A percentile compares a stretch with the other conserved stretches of the same genome.
phyloP scores from a whole-genome alignment of 1,139 yeast genomes.

The Candida sanyaensis region DNA sequence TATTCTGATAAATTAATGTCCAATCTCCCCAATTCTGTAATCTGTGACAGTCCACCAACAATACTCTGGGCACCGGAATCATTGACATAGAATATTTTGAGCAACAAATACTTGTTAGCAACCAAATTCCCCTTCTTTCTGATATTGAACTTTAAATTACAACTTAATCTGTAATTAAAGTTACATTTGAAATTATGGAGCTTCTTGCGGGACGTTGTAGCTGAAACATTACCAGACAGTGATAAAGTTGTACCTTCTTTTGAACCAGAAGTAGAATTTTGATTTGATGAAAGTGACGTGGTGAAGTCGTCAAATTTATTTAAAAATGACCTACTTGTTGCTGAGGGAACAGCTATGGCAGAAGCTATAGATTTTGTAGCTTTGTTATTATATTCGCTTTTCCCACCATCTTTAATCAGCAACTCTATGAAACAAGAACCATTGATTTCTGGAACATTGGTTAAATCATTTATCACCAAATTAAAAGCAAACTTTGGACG shows the following conservation, averaged over 20 bases:
- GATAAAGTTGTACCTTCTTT: slow-evolving; percentile 6
- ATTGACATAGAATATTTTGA: slow-evolving; percentile 42
- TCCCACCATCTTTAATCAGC: slow-evolving; percentile 32
- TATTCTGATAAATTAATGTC: slow-evolving; percentile 75
- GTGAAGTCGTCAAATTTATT: slow-evolving; percentile 13
- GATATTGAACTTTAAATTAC: slow-evolving; percentile 43
- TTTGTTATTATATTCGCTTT: not conserved
- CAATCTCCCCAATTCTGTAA: slow-evolving; percentile 60
- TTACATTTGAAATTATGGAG: slow-evolving; percentile 46
- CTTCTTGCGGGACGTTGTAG: slow-evolving; percentile 35
- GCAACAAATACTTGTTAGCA: slow-evolving; percentile 36
- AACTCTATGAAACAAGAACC: slow-evolving; percentile 67
- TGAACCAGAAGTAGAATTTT: slow-evolving; percentile 1
- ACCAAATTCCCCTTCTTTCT: slow-evolving; percentile 39
- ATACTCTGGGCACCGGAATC: slow-evolving; percentile 20
- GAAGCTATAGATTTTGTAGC: slow-evolving; percentile 5
- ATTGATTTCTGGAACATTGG: slow-evolving; percentile 78
- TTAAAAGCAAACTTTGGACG: slow-evolving; percentile 57
- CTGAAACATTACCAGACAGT: slow-evolving; percentile 29
- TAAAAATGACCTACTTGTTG: slow-evolving; percentile 9
- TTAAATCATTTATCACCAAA: slow-evolving; percentile 64
- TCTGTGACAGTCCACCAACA: slow-evolving; percentile 7
- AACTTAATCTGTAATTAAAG: slow-evolving; percentile 38
- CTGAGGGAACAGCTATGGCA: slow-evolving; percentile 2
- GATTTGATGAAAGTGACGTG: slow-evolving; percentile 5